phyloP scores from a whole-genome alignment of 2,329 filamentous ascomycete species.

The Elsinoe fawcettii region DNA sequence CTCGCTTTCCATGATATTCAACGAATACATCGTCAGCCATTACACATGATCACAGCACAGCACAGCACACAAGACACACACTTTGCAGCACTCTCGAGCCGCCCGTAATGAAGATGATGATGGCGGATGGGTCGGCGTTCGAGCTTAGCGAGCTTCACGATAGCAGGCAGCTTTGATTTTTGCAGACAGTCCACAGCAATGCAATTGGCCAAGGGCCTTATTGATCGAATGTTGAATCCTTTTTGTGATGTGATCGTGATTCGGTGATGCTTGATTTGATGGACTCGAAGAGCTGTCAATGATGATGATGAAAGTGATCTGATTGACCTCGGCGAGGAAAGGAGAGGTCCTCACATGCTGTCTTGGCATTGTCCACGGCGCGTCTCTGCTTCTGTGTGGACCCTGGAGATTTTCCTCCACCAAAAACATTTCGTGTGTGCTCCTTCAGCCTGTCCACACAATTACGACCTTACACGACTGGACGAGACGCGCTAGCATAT shows the following conservation, averaged over 20 bases:
- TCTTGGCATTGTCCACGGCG: slow-evolving; percentile 8
- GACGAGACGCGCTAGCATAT: background rate
- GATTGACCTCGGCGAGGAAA: background rate
- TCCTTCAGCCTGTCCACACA: slow-evolving; percentile 1
- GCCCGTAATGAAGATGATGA: slow-evolving; percentile 14
- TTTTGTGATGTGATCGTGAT: background rate
- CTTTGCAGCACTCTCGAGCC: slow-evolving; percentile 13
- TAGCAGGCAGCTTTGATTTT: slow-evolving; percentile 15
- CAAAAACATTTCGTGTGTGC: slow-evolving; percentile 14
- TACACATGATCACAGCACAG: slow-evolving; percentile 10
- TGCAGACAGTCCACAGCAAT: slow-evolving; percentile 13
- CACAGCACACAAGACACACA: background rate
- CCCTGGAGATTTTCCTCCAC: slow-evolving; percentile 10
- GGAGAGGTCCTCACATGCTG: background rate
- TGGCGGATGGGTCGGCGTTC: slow-evolving; percentile 9
- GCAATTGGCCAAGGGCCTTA: slow-evolving; percentile 12
- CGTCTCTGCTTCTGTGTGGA: slow-evolving; percentile 4
- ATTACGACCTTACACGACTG: background rate
- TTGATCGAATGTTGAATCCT: slow-evolving; percentile 4
- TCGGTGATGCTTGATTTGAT: background rate
- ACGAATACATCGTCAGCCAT: slow-evolving; percentile 10
- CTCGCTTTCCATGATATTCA: slow-evolving; percentile 12
- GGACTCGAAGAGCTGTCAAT: too few relatives aligned
- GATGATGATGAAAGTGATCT: background rate
- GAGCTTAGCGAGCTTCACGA: slow-evolving; percentile 15